Evolutionary conservation across 2,329 filamentous ascomycete species (phyloP).

Genomic region (Neurospora crassa): DNA sequence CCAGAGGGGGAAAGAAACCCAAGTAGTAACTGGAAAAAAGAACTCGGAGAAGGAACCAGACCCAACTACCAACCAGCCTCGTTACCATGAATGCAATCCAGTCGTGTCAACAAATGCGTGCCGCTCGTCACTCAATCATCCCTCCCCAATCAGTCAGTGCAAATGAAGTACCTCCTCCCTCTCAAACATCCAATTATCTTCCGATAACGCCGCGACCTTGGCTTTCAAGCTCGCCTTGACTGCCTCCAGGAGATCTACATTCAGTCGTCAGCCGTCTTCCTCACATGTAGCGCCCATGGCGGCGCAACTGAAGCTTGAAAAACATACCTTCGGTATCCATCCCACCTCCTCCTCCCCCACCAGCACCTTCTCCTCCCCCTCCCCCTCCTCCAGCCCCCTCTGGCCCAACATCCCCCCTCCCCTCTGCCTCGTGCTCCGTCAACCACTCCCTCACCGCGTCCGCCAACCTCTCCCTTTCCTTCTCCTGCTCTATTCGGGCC

Average conservation of each 20-base stretch:
- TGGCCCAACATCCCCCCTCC: background rate
- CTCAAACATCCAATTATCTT: slow-evolving; percentile 91
- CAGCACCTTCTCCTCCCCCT: background rate
- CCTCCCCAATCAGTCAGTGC: slow-evolving; percentile 22
- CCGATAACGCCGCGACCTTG: slow-evolving; percentile 63
- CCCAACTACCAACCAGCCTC: background rate
- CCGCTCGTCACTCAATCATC: background rate
- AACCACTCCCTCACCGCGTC: slow-evolving; percentile 48
- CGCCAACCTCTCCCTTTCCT: slow-evolving; percentile 49
- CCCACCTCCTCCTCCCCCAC: background rate
- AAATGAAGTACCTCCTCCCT: slow-evolving; percentile 44
- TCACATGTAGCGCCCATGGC: too few species aligned
- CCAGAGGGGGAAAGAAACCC: background rate
- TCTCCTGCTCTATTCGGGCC: slow-evolving; percentile 47
- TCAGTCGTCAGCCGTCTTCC: background rate
- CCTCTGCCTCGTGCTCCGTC: background rate
- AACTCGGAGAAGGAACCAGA: background rate
- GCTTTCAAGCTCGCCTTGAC: slow-evolving; percentile 60
- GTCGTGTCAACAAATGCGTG: background rate
- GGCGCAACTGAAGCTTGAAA: background rate
- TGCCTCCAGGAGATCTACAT: slow-evolving; percentile 56
- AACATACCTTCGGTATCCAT: slow-evolving; percentile 35
- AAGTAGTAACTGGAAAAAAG: background rate
- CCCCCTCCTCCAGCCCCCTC: background rate
- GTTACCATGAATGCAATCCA: background rate